Percentiles rank a stretch among this genome's conserved stretches.
Conservation (phyloP, 176 grass and related monocot species). For the Chloris gayana region DNA sequence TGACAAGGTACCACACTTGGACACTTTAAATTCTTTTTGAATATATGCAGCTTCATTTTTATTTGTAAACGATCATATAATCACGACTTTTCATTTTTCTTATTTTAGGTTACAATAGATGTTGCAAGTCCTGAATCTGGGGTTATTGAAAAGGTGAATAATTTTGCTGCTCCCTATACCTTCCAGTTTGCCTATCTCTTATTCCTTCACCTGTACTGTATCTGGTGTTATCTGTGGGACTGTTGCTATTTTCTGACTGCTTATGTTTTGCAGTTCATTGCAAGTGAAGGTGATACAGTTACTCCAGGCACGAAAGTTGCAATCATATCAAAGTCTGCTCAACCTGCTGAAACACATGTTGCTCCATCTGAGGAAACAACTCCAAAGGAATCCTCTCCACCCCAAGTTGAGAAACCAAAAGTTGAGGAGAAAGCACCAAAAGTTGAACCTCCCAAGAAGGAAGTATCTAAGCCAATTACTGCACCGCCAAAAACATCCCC, state of each 20-base stretch:
- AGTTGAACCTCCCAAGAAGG: constrained; percentile 39
- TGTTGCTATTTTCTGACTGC: constrained; percentile 22
- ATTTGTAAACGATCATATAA: constrained; percentile 11
- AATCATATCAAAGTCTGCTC: constrained; percentile 66
- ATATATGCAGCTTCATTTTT: background rate
- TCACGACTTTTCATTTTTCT: background rate
- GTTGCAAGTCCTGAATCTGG: constrained; percentile 78
- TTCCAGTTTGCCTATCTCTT: constrained; percentile 16
- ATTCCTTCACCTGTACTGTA: background rate
- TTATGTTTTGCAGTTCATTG: constrained; percentile 56
- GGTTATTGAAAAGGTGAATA: constrained; percentile 68
- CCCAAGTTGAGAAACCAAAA: constrained; percentile 44
- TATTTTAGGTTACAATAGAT: constrained; percentile 83
- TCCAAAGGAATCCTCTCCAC: constrained; percentile 45
- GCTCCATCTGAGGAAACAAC: constrained; percentile 58
- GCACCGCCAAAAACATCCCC: constrained; percentile 30
- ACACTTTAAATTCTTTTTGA: constrained; percentile 17
- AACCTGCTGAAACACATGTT: constrained; percentile 53
- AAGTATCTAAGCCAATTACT: constrained; percentile 4
- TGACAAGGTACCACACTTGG: constrained; percentile 58
- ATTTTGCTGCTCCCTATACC: background rate
- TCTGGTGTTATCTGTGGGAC: background rate
- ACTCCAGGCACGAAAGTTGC: constrained; percentile 82
- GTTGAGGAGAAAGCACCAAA: constrained; percentile 50
- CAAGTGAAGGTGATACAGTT: constrained; percentile 75